Evolutionary conservation across 2,329 filamentous ascomycete genomes (phyloP), one percentile per base, ranked within the genome.

Genomic region (Alternaria sp.): DNA sequence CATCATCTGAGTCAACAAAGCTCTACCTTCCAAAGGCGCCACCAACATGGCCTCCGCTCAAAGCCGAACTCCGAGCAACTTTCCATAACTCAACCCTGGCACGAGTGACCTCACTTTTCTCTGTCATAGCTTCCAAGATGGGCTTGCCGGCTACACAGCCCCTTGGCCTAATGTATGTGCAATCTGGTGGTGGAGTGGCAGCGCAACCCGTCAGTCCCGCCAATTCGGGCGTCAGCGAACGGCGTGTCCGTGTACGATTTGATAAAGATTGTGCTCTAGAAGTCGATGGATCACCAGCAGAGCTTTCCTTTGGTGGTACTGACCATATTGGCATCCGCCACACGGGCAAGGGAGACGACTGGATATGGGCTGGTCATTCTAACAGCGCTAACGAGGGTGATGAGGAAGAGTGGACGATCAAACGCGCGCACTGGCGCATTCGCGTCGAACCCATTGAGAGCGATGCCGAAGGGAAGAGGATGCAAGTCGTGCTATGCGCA

Each of bases 101-200:
- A 11, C 86, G 92, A 54, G 84, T 97, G 18, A 85, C 88, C 0
- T 89, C 89, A 56, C 82, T 97, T 6, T 87, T 96, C 66, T 90
- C 92, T 69, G 90, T 97, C 9, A 85, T 97, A n/a, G 88, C 91
- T 2, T 90, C 89, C 34, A 96, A 94, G 76, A 86, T 95, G 67
- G 91, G 90, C 64, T 78, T 93, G 6, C 87, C 90, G 0, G 78
- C 81, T 14, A 82, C 81, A 10, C 79, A 83, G 22, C 87, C 90
- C 0, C 78, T 91, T 1, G 90, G 90, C 8, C 80, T 92, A 38
- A 83, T 92, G 76, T 90, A 91, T 86, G 81, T 86, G 49, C 83
- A 86, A 4, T 74, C 74, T 2, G 79, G 78, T n/a, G 88, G 87
- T n/a, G 89, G 86, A 11, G 85, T 86, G 7, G 82, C 82, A 44